Conservation (phyloP, 257 asterid species). For the Cynanchum wilfordii region DNA sequence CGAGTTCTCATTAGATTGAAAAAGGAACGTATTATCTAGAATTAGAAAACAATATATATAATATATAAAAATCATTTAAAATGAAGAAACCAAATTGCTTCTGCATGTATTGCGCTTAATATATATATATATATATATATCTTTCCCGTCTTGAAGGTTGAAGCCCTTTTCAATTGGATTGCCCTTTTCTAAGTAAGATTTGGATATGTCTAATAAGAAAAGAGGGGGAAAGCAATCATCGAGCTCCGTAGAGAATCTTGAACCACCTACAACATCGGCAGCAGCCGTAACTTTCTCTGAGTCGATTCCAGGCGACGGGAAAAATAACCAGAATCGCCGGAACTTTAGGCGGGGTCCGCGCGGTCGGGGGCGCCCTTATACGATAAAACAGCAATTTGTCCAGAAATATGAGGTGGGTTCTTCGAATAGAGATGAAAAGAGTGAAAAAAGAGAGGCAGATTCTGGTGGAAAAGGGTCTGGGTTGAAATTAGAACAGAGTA, state of each 20-base stretch:
- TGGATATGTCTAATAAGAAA: constrained; percentile 15
- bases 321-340: constrained; percentile 13
- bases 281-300: constrained; percentile 4
- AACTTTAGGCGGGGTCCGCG: constrained; percentile 24
- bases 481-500: constrained; percentile 12
- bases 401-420: constrained; percentile 24
- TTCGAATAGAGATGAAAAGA: constrained; percentile 3
- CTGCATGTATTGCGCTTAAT: too few species aligned
- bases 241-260: background rate
- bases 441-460: constrained; percentile 16
- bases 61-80: too few species aligned
- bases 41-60: too few species aligned
- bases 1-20: too few species aligned
- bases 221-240: constrained; percentile 12
- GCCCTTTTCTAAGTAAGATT: too few species aligned
- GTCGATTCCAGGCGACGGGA: constrained; percentile 12
- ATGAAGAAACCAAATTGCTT: too few species aligned
- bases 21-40: too few species aligned
- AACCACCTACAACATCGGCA: background rate
- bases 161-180: background rate
- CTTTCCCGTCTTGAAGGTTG: background rate
- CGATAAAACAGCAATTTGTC: constrained; percentile 18
- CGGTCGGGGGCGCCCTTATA: constrained; percentile 9
- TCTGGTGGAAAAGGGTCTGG: constrained; percentile 18
- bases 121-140: too few species aligned